Evolutionary conservation across 371 early-diverging fungal genomes (phyloP), one percentile per base, ranked within the genome.

Genomic region (Apophysomyces elegans): DNA sequence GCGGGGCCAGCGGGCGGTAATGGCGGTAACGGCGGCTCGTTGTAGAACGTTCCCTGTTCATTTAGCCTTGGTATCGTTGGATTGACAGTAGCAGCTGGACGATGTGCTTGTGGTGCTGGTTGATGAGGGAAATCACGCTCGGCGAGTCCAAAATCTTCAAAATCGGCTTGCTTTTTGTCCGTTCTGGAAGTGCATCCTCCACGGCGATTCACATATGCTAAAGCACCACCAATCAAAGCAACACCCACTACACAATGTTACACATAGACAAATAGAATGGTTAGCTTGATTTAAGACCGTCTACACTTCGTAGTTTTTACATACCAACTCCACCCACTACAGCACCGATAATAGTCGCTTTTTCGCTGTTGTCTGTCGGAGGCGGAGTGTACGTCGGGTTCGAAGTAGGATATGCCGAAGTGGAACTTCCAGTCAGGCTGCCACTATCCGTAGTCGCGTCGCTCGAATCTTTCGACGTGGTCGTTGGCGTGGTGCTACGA

Each of bases 71-170:
- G 70, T 14, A 64, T 45, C 13, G 59, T 54, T 60, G 60, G 54
- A 44, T 41, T 45, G 39, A 50, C 57, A 9, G 43, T 58, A 9
- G 43, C 61, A 9, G 64, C 50, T 6, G 64, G 65, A 16, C 65
- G 69, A 58, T 71, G 65, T 26, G 21, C 9, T 21, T n/a, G 50
- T 26, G 50, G 50, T 50, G 16, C 18, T 50, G n/a, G 50, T 18
- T n/a, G 50, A 26, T 66, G 72, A 45, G 76, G 75, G 50, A 73
- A 78, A 57, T 81, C 78, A 9, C 66, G 65, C 46, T 82, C 83
- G 13, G 76, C 76, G 67, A 81, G 63, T 16, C 81, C 81, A 71
- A 73, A 81, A 56, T 78, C 81, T 46, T 81, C 75, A 61, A 76
- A 81, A 39, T 78, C 77, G 8, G 66, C 62, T 62, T 67, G 67